Evolutionary conservation across 2,329 filamentous ascomycete genomes (phyloP), one percentile per base, ranked within the genome.

Genomic region (Fusarium sp.): DNA sequence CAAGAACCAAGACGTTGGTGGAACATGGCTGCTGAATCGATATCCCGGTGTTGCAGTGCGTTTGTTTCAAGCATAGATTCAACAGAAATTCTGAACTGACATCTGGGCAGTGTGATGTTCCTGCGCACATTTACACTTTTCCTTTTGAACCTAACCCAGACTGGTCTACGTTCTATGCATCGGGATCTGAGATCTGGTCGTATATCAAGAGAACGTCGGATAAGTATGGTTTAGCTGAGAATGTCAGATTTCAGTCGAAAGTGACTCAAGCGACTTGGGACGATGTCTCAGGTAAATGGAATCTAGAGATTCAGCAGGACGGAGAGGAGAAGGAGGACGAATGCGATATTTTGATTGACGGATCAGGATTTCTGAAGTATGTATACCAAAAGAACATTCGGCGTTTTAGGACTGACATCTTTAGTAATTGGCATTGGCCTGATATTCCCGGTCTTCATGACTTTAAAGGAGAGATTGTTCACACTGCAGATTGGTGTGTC

Each of bases 391-490:
- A 17, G 14, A 35, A 6, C 14, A 14, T 35, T 35, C 7, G 8
- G 4, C 3, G 4, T 17, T 15, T 15, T 6, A 17, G 15, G 7
- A 18, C 37, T 32, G 8, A 54, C 18, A 2, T 7, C 6, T 3
- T 57, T 8, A 66, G 61, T 8, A 70, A 64, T 15, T 70, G 69
- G 66, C 35, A 46, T 13, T 86, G 84, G 81, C 87, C 88, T 2
- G 78, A 82, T 15, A 85, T 89, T 38, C 78, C 82, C 0, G 88
- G 87, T 0, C 67, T 88, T 1, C 60, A 82, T 11, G 76, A 79
- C 17, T 90, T 87, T 76, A 79, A 83, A 59, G 88, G 87, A 13
- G 73, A 78, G 13, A 75, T 87, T 4, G 79, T 87, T 40, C 88
- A 90, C 74, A 87, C 84, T 1, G 86, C 14, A 74, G n/a, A 44